Evolutionary conservation across 441 rosid genomes (phyloP).

Genomic region (Raphanus hybrid): DNA sequence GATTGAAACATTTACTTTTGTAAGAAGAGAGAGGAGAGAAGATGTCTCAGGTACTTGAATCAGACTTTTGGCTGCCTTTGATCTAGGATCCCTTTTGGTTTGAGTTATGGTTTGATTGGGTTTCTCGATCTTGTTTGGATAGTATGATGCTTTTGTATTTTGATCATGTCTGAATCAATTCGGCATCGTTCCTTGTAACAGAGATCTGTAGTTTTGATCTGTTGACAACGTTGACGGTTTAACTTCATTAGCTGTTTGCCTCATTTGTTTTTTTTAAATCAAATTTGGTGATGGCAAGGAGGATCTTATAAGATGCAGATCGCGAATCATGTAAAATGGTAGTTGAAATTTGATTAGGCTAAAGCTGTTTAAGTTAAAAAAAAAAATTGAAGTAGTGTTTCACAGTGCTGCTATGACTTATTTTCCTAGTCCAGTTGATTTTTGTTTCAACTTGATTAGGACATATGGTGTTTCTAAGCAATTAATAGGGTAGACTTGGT

Average conservation of each 20-base stretch:
- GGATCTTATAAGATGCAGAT: background rate
- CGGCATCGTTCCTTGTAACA: background rate
- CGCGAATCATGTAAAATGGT: background rate
- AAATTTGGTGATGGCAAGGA: background rate
- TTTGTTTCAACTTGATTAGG: no score
- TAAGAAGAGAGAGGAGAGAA: constrained; percentile 1
- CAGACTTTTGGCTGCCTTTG: background rate
- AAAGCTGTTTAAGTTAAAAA: no score
- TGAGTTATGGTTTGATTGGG: background rate
- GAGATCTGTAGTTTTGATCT: background rate
- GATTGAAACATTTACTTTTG: constrained; percentile 7
- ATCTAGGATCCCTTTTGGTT: background rate
- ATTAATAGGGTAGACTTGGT: background rate
- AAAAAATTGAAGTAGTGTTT: no score
- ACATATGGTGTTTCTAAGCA: background rate
- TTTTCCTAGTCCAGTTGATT: no score
- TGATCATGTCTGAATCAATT: background rate
- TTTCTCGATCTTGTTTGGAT: background rate
- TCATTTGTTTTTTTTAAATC: background rate
- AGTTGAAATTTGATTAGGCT: no score
- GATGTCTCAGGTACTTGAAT: constrained; percentile 35
- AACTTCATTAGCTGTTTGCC: background rate
- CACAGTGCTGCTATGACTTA: no score
- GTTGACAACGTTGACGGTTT: background rate
- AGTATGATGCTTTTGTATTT: background rate